Evolutionary conservation across 139 green algal species (phyloP).

Genomic region (Tetraselmis chui): DNA sequence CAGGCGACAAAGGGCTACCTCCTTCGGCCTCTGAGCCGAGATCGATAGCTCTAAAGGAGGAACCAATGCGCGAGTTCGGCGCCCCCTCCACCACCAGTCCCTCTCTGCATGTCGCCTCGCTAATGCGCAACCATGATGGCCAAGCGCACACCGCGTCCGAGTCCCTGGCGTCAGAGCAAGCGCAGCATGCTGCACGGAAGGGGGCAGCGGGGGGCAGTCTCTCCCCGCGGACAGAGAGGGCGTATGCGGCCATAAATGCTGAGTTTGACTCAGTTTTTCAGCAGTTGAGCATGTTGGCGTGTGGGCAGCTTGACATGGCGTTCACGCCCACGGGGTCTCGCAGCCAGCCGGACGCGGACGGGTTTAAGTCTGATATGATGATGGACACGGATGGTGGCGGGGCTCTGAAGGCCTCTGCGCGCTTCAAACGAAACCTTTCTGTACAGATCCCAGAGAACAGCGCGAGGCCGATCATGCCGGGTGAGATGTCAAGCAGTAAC

Average conservation of each 20-base stretch:
- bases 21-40: no score
- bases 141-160: no score
- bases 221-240: neutral
- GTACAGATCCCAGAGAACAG: neutral
- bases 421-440: neutral
- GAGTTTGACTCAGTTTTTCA: neutral
- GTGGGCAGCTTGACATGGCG: neutral
- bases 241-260: neutral
- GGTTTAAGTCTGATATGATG: neutral
- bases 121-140: neutral
- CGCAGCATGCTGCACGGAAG: neutral
- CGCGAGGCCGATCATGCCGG: neutral
- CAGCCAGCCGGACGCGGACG: neutral
- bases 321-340: neutral
- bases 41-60: neutral
- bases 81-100: neutral
- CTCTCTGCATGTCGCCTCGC: neutral
- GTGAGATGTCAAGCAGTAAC: neutral
- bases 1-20: no score
- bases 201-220: neutral
- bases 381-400: neutral
- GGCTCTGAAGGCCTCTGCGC: neutral
- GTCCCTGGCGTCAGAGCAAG: neutral
- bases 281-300: neutral
- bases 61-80: neutral